phyloP scores from a whole-genome alignment of 495 filamentous ascomycete genomes.

The Chaetomium cochliodes region DNA sequence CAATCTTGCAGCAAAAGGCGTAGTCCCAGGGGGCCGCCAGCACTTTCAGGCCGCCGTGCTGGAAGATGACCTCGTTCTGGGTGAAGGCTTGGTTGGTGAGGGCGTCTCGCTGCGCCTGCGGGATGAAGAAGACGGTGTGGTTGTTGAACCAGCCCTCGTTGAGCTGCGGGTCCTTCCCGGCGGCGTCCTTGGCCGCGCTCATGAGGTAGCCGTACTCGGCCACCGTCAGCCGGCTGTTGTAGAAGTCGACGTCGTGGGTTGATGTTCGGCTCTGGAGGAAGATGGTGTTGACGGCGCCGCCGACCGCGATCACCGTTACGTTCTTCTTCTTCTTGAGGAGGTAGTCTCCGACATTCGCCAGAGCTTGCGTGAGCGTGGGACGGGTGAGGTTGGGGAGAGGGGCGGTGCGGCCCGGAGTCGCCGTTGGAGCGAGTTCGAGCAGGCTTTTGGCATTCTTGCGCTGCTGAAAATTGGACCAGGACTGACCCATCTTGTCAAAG shows the following conservation, averaged over 20 bases:
- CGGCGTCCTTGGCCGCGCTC: not conserved
- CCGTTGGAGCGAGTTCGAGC: not conserved
- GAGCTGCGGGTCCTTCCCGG: not conserved
- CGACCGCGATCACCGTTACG: not conserved
- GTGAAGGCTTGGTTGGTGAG: not conserved
- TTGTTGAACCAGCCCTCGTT: not conserved
- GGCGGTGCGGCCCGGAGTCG: not conserved
- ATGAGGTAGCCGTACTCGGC: not conserved
- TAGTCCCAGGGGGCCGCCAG: slow-evolving; percentile 1
- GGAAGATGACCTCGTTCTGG: not conserved
- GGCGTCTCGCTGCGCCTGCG: not conserved
- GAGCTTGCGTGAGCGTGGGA: not conserved
- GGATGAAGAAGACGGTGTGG: slow-evolving; percentile 6
- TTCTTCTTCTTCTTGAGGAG: not conserved
- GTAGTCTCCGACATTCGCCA: not conserved
- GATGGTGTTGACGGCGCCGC: slow-evolving; percentile 6
- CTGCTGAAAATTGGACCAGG: not conserved
- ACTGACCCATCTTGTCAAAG: not conserved
- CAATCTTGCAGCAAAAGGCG: slow-evolving; percentile 4
- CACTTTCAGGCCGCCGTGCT: not conserved
- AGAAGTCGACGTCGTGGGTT: slow-evolving; percentile 7
- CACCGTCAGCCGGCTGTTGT: not conserved
- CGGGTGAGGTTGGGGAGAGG: not conserved
- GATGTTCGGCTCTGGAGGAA: not conserved
- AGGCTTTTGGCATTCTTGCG: not conserved